These are phyloP conservation scores for Chiua virens DNA, from an alignment of 768 basidiomycete genomes.

Conservation along the genomic window DNA sequence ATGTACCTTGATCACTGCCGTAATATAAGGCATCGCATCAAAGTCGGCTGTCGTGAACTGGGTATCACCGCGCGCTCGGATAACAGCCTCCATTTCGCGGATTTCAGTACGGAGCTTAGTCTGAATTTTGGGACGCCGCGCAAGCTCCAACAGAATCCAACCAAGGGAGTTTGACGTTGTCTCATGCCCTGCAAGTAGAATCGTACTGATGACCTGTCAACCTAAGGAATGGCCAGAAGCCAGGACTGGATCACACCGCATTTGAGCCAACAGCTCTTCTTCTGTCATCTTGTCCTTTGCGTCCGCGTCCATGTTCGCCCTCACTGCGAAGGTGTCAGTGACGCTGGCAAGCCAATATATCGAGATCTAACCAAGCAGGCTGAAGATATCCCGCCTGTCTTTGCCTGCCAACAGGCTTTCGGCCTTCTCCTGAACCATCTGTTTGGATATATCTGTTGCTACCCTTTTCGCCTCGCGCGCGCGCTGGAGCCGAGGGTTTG, in stretches of 20 bases:
- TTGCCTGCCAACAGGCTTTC: conserved; percentile 1
- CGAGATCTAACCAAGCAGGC: conserved; percentile 38
- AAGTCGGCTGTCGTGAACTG: conserved; percentile 38
- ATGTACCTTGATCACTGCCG: conserved; percentile 30
- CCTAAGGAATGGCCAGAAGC: not conserved
- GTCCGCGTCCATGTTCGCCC: conserved; percentile 29
- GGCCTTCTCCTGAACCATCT: conserved; percentile 7
- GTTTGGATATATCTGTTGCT: not conserved
- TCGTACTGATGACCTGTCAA: conserved; percentile 35
- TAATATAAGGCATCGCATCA: conserved; percentile 49
- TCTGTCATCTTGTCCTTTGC: conserved; percentile 26
- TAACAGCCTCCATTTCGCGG: not conserved
- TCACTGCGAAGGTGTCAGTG: conserved; percentile 14
- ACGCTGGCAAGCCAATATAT: not conserved
- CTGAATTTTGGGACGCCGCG: conserved; percentile 58
- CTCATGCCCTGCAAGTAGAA: conserved; percentile 45
- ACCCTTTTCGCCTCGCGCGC: conserved; percentile 1
- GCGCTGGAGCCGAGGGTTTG: conserved; percentile 15
- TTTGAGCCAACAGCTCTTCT: conserved; percentile 5
- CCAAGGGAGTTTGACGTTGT: conserved; percentile 55
- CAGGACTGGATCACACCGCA: conserved; percentile 16
- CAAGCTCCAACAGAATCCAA: conserved; percentile 46
- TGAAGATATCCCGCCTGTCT: conserved; percentile 9
- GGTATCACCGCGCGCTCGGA: conserved; percentile 1
- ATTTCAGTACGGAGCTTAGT: conserved; percentile 48